Base-by-base conservation (phyloP, 768 basidiomycete genomes). In the Leccinum uliginosum region DNA sequence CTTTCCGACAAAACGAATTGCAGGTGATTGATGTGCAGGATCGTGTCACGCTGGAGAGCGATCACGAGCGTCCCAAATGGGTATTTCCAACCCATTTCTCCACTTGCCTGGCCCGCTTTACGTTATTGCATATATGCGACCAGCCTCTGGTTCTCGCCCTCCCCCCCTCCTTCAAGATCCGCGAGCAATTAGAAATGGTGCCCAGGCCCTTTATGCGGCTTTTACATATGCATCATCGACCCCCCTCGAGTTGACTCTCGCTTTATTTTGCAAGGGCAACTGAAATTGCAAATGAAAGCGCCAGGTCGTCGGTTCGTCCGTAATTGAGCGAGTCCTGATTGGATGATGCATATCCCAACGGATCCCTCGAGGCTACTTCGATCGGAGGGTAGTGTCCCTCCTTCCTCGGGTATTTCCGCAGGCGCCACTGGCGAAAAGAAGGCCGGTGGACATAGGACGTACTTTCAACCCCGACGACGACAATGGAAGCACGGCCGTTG, bases 51-150 rank as follows among this genome's bases (percentile, higher is more conserved):
- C 29, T 50, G 24, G 24, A 29, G 26, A 32, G 26, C 46, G 12
- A 45, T 59, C 34, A 23, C 21, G 29, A 17, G 8, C 44, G 29
- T 21, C 29, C 48, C 45, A 53, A 53, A 50, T 52, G 44, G 26
- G 45, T 50, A 46, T 17, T 26, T 27, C 46, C 34, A 46, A n/a
- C 32, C 38, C 26, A 51, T 51, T 38, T 34, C 35, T 32, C 15
- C 43, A 23, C 34, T 29, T 57, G 50, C 15, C 19, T 26, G 35
- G 47, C n/a, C 26, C 43, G 27, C 10, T 50, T 67, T 62, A 67
- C 60, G 65, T 67, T 27, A 65, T 51, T 12, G 11, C 23, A 52
- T 23, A 49, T 52, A 24, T 52, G 40, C 8, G 40, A 26, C 27
- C n/a, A 43, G 11, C 40, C 5, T 55, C 50, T 43, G 59, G 15